Evolutionary conservation across 257 asterid genomes (phyloP), one percentile per base, ranked within the genome.

Genomic region (Solanum bulbocastanum): DNA sequence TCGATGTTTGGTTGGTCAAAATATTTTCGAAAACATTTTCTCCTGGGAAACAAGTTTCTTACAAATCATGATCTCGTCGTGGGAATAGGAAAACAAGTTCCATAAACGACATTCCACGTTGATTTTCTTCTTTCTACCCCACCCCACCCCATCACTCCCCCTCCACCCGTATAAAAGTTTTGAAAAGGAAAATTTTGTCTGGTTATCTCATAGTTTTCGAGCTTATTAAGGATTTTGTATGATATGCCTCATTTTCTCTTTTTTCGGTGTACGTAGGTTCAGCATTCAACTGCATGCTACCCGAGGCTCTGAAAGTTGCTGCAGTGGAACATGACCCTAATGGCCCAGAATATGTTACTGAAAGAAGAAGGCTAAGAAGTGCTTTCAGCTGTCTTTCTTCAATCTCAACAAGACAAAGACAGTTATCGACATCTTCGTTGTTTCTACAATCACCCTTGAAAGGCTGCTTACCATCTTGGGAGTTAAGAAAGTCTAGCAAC

Each of bases 331-430:
- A 94, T 22, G 94, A 92, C 32, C 96, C 94, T 3, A 90, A 88
- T 84, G 87, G 86, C 88, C 91, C 90, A 86, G 91, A 90, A 22
- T 89, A 87, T 6, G 93, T 90, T 37, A 90, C 88, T 60, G 98
- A 95, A 88, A 94, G 92, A 91, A 91, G 87, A 90, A 94, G 92
- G 93, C 94, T 94, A 72, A 91, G 95, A 91, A 91, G 96, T 86
- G 91, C 91, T 42, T 96, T 93, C 89, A 93, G 92, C 88, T 93
- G 95, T 87, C 92, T 96, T 25, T 94, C 99, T 13, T 95, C 98
- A 12, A 93, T 94, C 88, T 94, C 99, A 15, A 91, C 93, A 1
- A 93, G 98, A 91, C 99, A 96, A 87, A 95, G 93, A 86, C 96
- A 94, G 88, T 87, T 95, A 69, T 95, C 96, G 0, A 89, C 95